Percentiles rank a stretch among this genome's conserved stretches.
These are phyloP conservation scores for Metschnikowia noctiluminum DNA, from an alignment of 805 yeast species.

Conservation along the genomic window DNA sequence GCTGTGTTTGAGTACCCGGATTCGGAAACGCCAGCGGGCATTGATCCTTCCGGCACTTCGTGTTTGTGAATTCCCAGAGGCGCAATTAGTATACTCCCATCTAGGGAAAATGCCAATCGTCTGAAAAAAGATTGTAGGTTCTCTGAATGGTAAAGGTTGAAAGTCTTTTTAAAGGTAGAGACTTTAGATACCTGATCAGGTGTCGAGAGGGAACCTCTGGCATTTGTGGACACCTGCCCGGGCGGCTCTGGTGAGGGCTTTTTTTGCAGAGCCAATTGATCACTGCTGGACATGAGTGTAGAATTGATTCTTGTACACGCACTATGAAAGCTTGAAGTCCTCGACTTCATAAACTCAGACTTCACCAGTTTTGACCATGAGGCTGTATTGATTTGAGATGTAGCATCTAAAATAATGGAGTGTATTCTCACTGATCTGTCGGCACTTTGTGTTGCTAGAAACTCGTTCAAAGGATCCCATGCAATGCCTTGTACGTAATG, in stretches of 20 bases:
- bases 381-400: slow-evolving; percentile 31
- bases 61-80: slow-evolving; percentile 62
- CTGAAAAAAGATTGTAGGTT: slow-evolving; percentile 88
- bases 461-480: slow-evolving; percentile 88
- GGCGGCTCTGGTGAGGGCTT: neutral
- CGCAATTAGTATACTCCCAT: slow-evolving; percentile 75
- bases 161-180: slow-evolving; percentile 14
- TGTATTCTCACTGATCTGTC: slow-evolving; percentile 74
- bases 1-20: slow-evolving; percentile 55
- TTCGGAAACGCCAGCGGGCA: slow-evolving; percentile 5
- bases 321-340: neutral
- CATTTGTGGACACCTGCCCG: neutral
- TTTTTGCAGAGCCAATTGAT: neutral
- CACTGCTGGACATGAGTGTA: too few relatives aligned
- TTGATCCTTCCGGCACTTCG: slow-evolving; percentile 5
- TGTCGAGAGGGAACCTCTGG: neutral
- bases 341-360: slow-evolving; percentile 48
- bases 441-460: slow-evolving; percentile 82
- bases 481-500: slow-evolving; percentile 95
- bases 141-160: slow-evolving; percentile 69
- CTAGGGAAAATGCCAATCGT: slow-evolving; percentile 82
- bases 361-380: slow-evolving; percentile 44
- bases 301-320: neutral
- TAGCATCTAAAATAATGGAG: neutral
- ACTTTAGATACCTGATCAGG: slow-evolving; percentile 7